phyloP scores from a whole-genome alignment of 2,329 filamentous ascomycete genomes.

The Aspergillus spinulosporus region DNA sequence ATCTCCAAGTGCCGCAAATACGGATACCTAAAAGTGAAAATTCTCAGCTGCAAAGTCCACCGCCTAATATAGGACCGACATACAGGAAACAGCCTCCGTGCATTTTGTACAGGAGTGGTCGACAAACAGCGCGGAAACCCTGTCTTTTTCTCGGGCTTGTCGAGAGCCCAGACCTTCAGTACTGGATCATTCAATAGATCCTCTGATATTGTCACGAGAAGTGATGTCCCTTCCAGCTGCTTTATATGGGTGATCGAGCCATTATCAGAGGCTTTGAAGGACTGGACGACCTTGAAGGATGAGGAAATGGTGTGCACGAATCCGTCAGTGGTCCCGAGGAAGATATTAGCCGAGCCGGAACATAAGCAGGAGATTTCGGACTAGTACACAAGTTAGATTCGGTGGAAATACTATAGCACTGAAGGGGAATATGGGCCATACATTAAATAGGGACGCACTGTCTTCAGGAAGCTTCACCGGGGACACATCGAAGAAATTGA shows the following conservation, averaged over 20 bases:
- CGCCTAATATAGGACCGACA: constrained; percentile 25
- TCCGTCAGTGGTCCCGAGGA: constrained; percentile 83
- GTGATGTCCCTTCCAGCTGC: constrained; percentile 81
- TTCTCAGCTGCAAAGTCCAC: no score
- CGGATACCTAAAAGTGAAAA: constrained; percentile 58
- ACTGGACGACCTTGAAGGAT: constrained; percentile 80
- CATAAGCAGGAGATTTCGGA: constrained; percentile 78
- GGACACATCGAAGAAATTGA: constrained; percentile 98
- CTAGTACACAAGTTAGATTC: constrained; percentile 28
- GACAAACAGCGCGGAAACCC: constrained; percentile 85
- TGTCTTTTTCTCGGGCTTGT: constrained; percentile 92
- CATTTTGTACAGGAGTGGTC: constrained; percentile 82
- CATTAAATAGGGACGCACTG: constrained; percentile 74
- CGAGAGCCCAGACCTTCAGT: constrained; percentile 95
- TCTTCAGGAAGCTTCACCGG: constrained; percentile 79
- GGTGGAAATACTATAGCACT: background rate
- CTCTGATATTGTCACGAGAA: constrained; percentile 79
- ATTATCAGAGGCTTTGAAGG: constrained; percentile 81
- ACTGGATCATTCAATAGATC: constrained; percentile 84
- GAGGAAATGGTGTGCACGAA: constrained; percentile 83
- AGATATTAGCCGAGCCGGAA: constrained; percentile 84
- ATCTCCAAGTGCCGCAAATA: constrained; percentile 83
- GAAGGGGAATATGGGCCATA: constrained; percentile 48
- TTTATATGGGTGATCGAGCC: constrained; percentile 82
- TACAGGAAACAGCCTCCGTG: constrained; percentile 88